Conservation (phyloP, 2,329 filamentous ascomycete genomes). For the Mycosphaerella sp. region DNA sequence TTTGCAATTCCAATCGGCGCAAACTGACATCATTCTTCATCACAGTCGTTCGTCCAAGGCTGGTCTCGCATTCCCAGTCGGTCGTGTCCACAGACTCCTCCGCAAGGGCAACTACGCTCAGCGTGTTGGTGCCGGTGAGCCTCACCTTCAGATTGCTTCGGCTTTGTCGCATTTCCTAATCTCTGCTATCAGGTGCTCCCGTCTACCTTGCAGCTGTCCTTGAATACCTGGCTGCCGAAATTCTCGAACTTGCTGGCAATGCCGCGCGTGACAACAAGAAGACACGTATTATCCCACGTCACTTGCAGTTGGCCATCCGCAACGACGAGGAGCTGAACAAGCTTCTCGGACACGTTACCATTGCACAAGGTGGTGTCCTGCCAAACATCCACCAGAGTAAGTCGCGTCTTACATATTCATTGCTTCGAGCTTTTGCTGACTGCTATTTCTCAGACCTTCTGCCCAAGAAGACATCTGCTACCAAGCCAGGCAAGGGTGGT, state of each 20-base stretch:
- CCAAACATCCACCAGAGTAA: slow-evolving; percentile 96
- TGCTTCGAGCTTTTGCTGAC: slow-evolving; percentile 36
- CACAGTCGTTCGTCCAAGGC: slow-evolving; percentile 95
- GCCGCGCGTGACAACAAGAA: slow-evolving; percentile 99
- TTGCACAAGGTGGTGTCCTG: slow-evolving; percentile 93
- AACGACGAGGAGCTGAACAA: slow-evolving; percentile 99
- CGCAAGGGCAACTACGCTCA: slow-evolving; percentile 99
- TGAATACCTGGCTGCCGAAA: slow-evolving; percentile 96
- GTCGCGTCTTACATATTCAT: slow-evolving; percentile 33
- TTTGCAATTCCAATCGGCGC: slow-evolving; percentile 20
- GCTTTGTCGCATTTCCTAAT: slow-evolving; percentile 17
- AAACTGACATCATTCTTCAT: slow-evolving; percentile 39
- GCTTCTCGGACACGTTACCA: slow-evolving; percentile 91
- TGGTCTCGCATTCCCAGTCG: slow-evolving; percentile 96
- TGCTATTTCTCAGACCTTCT: slow-evolving; percentile 66
- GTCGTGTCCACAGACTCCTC: slow-evolving; percentile 98
- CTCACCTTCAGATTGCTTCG: slow-evolving; percentile 11
- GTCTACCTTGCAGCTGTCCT: slow-evolving; percentile 89
- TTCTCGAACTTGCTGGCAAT: slow-evolving; percentile 95
- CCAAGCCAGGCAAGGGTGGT: slow-evolving; percentile 81
- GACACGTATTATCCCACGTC: slow-evolving; percentile 98
- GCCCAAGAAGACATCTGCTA: slow-evolving; percentile 82
- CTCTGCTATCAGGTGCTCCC: slow-evolving; percentile 19
- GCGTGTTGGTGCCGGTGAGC: slow-evolving; percentile 89
- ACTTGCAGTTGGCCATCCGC: slow-evolving; percentile 94